A percentile compares a stretch with the other conserved stretches of the same genome.
phyloP scores from a whole-genome alignment of 2,329 filamentous ascomycete genomes.

The Arthrobotrys sinensis region DNA sequence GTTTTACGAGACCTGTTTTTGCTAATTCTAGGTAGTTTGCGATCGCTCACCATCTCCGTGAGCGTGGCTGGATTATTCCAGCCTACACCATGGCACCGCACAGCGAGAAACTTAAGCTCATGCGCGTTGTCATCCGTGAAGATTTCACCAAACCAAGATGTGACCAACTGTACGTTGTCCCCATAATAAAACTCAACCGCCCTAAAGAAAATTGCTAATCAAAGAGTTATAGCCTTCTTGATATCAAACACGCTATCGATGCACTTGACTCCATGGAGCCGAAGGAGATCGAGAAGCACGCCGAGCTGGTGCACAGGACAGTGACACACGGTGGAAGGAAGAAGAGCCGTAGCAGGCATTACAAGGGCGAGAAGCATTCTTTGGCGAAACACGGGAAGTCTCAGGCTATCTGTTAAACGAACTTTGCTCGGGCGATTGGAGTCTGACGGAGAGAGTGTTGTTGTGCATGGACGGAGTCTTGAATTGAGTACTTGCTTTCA shows the following conservation, averaged over 20 bases:
- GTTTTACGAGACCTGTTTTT: not conserved
- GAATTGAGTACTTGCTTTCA: not conserved
- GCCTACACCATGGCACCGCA: conserved; percentile 98
- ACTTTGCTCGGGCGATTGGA: not conserved
- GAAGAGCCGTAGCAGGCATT: conserved; percentile 68
- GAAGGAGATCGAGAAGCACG: conserved; percentile 77
- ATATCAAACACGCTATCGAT: conserved; percentile 83
- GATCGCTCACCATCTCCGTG: conserved; percentile 86
- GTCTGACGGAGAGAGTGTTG: not conserved
- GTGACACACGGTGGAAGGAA: conserved; percentile 71
- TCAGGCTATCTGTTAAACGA: conserved; percentile 51
- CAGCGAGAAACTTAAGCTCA: conserved; percentile 86
- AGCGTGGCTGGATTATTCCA: conserved; percentile 91
- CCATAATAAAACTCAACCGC: not conserved
- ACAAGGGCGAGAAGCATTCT: conserved; percentile 83
- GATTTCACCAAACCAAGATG: conserved; percentile 89
- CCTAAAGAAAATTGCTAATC: conserved; percentile 1
- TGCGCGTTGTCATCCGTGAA: conserved; percentile 91
- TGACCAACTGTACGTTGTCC: conserved; percentile 74
- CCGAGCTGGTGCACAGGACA: conserved; percentile 71
- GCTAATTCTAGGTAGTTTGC: conserved; percentile 79
- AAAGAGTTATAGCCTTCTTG: conserved; percentile 70
- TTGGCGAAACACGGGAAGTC: conserved; percentile 80
- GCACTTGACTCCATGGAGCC: conserved; percentile 82
- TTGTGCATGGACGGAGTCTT: conserved; percentile 10